Evolutionary conservation across 169 alveolate species (phyloP), one percentile per base, ranked within the genome.

Genomic region (Cryptosporidium viatorum): DNA sequence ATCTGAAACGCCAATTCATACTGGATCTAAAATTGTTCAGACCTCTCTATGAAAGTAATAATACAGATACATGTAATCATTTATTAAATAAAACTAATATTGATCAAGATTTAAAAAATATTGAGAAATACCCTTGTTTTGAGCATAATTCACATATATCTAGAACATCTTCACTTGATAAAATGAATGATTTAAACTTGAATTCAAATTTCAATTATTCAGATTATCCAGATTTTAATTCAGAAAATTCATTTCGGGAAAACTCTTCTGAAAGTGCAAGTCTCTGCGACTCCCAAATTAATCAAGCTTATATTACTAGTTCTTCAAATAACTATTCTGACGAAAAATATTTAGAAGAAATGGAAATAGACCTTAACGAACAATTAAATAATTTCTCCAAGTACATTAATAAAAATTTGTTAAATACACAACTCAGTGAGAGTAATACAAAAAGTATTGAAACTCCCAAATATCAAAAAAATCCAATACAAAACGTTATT

Each of bases 351-450:
- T 43, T 74, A 18, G 86, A 74, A 50, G 68, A 55, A 52, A 74
- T 74, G 7, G 86, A 74, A 59, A 41, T 31, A 23, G 86, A 74
- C 16, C 58, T 74, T 74, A 41, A 52, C 35, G 51, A 74, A 35
- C 71, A 74, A 74, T 18, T 55, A 12, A 29, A 7, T 74, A 1
- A 58, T 51, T 74, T 74, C 35, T 5, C 52, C 5, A 21, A 16
- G 26, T 8, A 3, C 18, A 5, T 26, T 18, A 37, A 55, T 74
- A 31, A 2, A 58, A 12, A 52, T 55, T 9, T n/a, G 23, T 21
- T 0, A 23, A 26, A 55, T 16, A 48, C 26, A 74, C 18, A 4
- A 8, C 18, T 9, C 12, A 50, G n/a, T 26, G 14, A 5, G 6
- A 29, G 31, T 14, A 50, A 31, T 43, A 69, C 18, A 65, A 31